Conservation (phyloP, 768 basidiomycete species). For the Polyporus arcularius region DNA sequence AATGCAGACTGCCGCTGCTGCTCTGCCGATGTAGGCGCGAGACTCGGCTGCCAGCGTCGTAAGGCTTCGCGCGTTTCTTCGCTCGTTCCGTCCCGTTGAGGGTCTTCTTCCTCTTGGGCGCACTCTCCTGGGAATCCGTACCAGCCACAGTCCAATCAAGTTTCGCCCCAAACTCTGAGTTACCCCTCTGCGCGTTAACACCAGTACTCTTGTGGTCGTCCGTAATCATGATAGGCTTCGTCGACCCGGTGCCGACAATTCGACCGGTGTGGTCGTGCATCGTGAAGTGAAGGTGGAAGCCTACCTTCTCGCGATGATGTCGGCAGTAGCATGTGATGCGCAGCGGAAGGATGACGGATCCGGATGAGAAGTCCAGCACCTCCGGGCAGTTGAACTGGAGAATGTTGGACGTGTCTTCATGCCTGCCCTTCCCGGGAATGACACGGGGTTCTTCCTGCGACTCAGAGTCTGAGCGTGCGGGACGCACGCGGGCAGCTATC, state of each 20-base stretch:
- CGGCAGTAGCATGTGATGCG: conserved; percentile 98
- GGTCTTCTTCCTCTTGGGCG: conserved; percentile 50
- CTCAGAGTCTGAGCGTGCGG: conserved; percentile 75
- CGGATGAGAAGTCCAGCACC: conserved; percentile 83
- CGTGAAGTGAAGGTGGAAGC: conserved; percentile 88
- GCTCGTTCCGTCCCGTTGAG: conserved; percentile 27
- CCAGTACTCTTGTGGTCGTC: conserved; percentile 94
- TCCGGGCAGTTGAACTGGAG: conserved; percentile 96
- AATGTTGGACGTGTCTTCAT: conserved; percentile 78
- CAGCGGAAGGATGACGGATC: conserved; percentile 87
- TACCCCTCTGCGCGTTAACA: conserved; percentile 28
- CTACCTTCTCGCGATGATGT: conserved; percentile 96
- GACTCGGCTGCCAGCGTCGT: conserved; percentile 44
- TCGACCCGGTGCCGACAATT: conserved; percentile 77
- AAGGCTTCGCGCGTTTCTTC: conserved; percentile 72
- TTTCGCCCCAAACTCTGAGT: conserved; percentile 16
- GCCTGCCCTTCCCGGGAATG: conserved; percentile 45
- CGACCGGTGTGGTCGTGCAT: conserved; percentile 81
- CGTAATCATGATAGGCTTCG: conserved; percentile 96
- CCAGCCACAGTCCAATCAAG: conserved; percentile 17
- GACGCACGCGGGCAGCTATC: conserved; percentile 80
- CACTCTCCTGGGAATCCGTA: conserved; percentile 24
- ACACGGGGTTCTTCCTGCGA: conserved; percentile 52
- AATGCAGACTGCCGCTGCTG: conserved; percentile 32
- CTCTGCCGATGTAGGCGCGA: conserved; percentile 30